Base-by-base conservation (phyloP, 2,329 filamentous ascomycete genomes). In the Gliomastix tumulicola region DNA sequence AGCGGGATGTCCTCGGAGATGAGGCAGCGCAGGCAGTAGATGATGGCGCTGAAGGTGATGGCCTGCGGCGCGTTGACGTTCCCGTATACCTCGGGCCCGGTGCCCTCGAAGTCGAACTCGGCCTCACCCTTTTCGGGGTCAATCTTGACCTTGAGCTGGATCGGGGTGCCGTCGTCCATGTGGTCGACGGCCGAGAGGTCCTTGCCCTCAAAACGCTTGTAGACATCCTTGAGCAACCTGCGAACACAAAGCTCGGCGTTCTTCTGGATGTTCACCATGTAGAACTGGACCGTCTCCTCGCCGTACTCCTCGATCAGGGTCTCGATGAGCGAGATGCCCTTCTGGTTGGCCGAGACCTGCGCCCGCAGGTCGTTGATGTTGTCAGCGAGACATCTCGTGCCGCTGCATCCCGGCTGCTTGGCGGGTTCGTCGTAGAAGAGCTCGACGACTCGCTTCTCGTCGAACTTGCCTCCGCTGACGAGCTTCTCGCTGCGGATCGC, bases 111-210 rank as follows among this genome's bases (percentile, higher is more conserved):
- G 53, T 92, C 84, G 47, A 92, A 92, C 2, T 84, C 67, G 0
- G 86, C 86, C 43, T 88, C 84, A 18, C 85, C 86, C 42, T 84
- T 82, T 1, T 80, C 71, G 0, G 75, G 73, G 46, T 90, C 76
- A 41, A 92, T 92, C 2, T 73, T 83, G 38, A 92, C 71, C 44
- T 79, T 83, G 4, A 92, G 69, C 28, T 71, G 67, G 47, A 92
- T 90, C 0, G 85, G 84, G 4, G 76, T 83, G 6, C 86, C 86
- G 43, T 92, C 86, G 49, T 92, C 86, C 86, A 92, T 90, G 57
- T 80, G 83, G 48, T 92, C 86, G 5, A 81, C 65, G 0, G 86
- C 84, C 4, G 76, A 74, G 1, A 92, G 66, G 30, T 84, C 77
- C 38, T 78, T 72, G 8, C 84, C 84, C 47, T 79, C 71, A 47